Percentiles rank a stretch among this genome's conserved stretches.
phyloP scores from a whole-genome alignment of 225 moss, liverwort and hornwort genomes.

The Pleurozium schreberi region DNA sequence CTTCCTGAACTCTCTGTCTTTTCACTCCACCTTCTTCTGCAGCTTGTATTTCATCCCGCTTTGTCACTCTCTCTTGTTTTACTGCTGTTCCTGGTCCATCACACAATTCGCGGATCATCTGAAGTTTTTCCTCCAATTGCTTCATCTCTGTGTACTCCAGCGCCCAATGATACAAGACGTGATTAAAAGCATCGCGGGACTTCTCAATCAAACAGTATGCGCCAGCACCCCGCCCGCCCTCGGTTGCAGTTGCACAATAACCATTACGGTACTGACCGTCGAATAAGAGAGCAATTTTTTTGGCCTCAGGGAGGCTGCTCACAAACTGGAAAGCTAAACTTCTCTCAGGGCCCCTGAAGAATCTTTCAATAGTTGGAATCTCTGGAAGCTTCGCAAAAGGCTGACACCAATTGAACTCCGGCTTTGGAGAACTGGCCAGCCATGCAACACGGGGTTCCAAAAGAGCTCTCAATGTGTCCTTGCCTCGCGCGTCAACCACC shows the following conservation, averaged over 20 bases:
- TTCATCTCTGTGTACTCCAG: background rate
- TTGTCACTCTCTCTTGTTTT: too few species aligned
- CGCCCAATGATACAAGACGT: background rate
- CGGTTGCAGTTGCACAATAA: background rate
- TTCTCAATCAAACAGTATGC: background rate
- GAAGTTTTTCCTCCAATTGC: background rate
- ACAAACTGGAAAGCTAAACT: background rate
- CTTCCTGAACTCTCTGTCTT: background rate
- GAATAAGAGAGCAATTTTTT: background rate
- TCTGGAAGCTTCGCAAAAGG: background rate
- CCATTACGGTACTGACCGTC: background rate
- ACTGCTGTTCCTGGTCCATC: background rate
- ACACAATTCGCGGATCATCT: background rate
- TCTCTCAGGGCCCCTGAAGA: background rate
- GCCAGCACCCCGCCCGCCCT: background rate
- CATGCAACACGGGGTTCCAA: background rate
- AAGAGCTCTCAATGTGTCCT: background rate
- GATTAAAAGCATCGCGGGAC: background rate
- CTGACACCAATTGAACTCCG: background rate
- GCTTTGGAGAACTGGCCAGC: background rate
- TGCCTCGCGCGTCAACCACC: background rate
- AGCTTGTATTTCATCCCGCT: background rate
- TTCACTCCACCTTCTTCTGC: background rate
- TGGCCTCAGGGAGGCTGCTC: background rate
- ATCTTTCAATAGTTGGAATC: background rate